These are phyloP conservation scores for Phenoliferia sp. DNA, from an alignment of 1,284 basidiomycete species.

Conservation along the genomic window DNA sequence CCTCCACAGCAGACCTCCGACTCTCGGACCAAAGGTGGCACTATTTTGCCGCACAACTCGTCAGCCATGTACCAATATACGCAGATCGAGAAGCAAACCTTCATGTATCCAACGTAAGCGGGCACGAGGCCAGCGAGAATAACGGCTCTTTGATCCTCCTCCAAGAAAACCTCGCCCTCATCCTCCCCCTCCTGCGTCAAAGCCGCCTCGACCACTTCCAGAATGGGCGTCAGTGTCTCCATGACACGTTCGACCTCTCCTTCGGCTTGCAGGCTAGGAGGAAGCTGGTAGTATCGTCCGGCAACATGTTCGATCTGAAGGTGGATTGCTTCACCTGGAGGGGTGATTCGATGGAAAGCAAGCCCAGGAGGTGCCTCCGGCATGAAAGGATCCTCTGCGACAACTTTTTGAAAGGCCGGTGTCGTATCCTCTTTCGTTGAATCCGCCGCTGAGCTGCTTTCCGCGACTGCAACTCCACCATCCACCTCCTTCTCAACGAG, in stretches of 20 bases:
- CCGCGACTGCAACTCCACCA: too few relatives aligned
- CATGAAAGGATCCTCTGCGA: not conserved
- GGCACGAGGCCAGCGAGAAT: slow-evolving; percentile 17
- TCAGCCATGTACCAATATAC: not conserved
- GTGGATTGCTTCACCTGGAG: not conserved
- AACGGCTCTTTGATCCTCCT: slow-evolving; percentile 1
- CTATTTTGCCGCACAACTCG: not conserved
- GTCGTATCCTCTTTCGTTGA: not conserved
- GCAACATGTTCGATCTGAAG: slow-evolving; percentile 15
- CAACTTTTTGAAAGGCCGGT: not conserved
- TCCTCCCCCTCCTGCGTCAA: not conserved
- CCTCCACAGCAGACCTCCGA: not conserved
- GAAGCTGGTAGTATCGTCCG: slow-evolving; percentile 24
- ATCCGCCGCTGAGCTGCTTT: not conserved
- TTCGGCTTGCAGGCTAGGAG: not conserved
- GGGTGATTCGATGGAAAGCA: slow-evolving; percentile 11
- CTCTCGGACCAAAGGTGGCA: not conserved
- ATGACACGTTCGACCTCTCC: not conserved
- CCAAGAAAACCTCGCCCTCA: not conserved
- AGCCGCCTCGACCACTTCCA: not conserved
- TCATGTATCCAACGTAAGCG: slow-evolving; percentile 5
- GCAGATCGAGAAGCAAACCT: slow-evolving; percentile 4
- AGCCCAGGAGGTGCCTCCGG: slow-evolving; percentile 18
- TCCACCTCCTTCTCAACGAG: slow-evolving; percentile 1
- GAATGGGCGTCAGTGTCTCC: not conserved